These are phyloP conservation scores for Cocos nucifera DNA, from an alignment of 176 grass and related monocot species.

Conservation along the genomic window DNA sequence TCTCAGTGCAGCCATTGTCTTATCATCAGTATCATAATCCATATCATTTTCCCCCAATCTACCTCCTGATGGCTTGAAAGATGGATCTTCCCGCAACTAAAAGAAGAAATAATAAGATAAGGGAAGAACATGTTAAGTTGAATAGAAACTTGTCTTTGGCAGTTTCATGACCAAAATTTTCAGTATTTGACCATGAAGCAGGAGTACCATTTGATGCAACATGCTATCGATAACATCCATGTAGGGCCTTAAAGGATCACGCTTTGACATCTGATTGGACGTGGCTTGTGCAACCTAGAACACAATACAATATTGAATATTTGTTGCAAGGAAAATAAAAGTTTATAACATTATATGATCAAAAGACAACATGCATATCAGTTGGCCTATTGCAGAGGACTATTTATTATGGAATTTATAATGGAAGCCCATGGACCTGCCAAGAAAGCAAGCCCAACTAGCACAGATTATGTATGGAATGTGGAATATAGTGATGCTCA, in stretches of 20 bases:
- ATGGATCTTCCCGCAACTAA: conserved; percentile 77
- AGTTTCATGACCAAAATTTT: background rate
- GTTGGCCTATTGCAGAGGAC: too few relatives aligned
- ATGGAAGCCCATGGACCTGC: background rate
- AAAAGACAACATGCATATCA: too few relatives aligned
- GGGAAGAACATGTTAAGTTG: background rate
- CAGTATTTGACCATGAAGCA: conserved; percentile 11
- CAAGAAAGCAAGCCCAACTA: too few relatives aligned
- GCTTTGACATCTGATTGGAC: conserved; percentile 99
- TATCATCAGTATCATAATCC: conserved; percentile 99
- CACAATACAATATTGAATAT: background rate
- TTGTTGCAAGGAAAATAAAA: too few relatives aligned
- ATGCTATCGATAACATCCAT: conserved; percentile 98
- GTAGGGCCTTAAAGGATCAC: conserved; percentile 84
- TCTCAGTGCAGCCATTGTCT: conserved; percentile 91
- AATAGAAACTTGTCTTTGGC: background rate
- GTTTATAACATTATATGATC: too few relatives aligned
- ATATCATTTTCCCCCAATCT: conserved; percentile 97
- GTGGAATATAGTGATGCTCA: too few relatives aligned
- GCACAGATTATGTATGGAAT: too few relatives aligned
- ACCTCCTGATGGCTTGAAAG: conserved; percentile 95
- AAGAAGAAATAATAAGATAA: conserved; percentile 16
- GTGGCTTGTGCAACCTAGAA: conserved; percentile 95
- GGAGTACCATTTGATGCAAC: conserved; percentile 81
- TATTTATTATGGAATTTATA: background rate